Percentiles rank a stretch among this genome's conserved stretches.
Evolutionary conservation across 176 grass and related monocot genomes (phyloP).

Genomic region (Hyparrhenia diplandra): DNA sequence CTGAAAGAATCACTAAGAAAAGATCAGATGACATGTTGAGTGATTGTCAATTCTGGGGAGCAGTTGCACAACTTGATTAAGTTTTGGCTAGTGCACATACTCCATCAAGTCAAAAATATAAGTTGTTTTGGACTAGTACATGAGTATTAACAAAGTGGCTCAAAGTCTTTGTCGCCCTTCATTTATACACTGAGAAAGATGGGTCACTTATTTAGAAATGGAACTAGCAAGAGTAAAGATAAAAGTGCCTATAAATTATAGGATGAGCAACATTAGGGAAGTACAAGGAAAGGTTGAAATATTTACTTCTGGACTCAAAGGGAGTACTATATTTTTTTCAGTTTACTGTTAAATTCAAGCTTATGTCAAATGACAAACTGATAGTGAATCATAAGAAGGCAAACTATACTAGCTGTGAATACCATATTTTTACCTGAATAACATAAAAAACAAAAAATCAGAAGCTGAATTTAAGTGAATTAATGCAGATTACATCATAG

Average conservation of each 20-base stretch:
- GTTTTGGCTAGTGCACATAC: background rate
- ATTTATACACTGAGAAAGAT: constrained; percentile 4
- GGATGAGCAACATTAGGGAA: background rate
- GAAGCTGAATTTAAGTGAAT: background rate
- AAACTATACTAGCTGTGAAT: background rate
- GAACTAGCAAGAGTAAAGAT: background rate
- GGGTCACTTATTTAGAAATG: background rate
- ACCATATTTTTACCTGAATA: background rate
- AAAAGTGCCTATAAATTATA: background rate
- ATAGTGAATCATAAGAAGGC: background rate
- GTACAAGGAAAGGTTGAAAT: background rate
- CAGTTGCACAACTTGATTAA: constrained; percentile 11
- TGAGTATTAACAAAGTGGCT: background rate
- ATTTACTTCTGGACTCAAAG: background rate
- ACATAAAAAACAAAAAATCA: background rate
- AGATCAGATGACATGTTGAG: constrained; percentile 6
- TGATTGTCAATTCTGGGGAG: background rate
- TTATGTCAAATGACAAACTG: background rate
- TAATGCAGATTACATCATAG: background rate
- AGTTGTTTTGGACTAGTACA: background rate
- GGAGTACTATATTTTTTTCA: background rate
- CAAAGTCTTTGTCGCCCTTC: background rate
- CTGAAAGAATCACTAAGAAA: constrained; percentile 29
- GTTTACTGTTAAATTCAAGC: background rate
- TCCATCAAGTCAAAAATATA: background rate